Percentiles rank a stretch among this genome's conserved stretches.
These are phyloP conservation scores for Thermoascus crustaceus DNA, from an alignment of 2,329 filamentous ascomycete genomes.

Conservation along the genomic window DNA sequence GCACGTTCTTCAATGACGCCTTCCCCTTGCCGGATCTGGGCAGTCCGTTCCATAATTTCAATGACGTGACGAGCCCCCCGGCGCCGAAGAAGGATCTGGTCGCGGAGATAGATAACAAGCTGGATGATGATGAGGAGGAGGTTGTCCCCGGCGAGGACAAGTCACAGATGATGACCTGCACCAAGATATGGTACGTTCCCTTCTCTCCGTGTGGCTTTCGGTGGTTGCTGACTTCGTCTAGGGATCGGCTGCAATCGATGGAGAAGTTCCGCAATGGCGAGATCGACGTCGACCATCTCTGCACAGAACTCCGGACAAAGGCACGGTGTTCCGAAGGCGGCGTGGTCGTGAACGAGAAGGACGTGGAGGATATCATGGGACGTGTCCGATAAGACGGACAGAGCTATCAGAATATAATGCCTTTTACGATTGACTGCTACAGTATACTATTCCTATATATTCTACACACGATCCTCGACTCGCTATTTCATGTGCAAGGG, in stretches of 20 bases:
- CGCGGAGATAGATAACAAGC: constrained; percentile 62
- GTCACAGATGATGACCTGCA: constrained; percentile 67
- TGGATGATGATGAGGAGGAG: constrained; percentile 62
- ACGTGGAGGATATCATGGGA: constrained; percentile 72
- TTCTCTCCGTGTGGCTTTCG: constrained; percentile 1
- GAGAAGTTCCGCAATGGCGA: constrained; percentile 83
- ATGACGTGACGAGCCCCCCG: constrained; percentile 24
- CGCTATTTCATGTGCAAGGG: not conserved
- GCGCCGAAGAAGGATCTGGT: constrained; percentile 61
- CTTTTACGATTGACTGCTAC: not conserved
- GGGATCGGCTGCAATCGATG: constrained; percentile 84
- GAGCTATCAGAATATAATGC: not conserved
- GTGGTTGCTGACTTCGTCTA: constrained; percentile 42
- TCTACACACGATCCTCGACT: not conserved
- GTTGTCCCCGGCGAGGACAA: constrained; percentile 55
- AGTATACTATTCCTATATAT: not conserved
- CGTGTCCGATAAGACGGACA: constrained; percentile 20
- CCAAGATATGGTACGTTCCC: constrained; percentile 76
- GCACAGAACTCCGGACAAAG: constrained; percentile 87
- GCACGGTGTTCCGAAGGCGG: constrained; percentile 86
- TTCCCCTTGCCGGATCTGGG: constrained; percentile 69
- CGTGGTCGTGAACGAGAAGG: constrained; percentile 78
- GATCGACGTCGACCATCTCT: constrained; percentile 87
- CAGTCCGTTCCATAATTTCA: constrained; percentile 64
- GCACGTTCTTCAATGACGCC: constrained; percentile 66